These are phyloP conservation scores for Aristolochia fimbriata DNA, from an alignment of 164 flowering plant genomes.

Conservation along the genomic window DNA sequence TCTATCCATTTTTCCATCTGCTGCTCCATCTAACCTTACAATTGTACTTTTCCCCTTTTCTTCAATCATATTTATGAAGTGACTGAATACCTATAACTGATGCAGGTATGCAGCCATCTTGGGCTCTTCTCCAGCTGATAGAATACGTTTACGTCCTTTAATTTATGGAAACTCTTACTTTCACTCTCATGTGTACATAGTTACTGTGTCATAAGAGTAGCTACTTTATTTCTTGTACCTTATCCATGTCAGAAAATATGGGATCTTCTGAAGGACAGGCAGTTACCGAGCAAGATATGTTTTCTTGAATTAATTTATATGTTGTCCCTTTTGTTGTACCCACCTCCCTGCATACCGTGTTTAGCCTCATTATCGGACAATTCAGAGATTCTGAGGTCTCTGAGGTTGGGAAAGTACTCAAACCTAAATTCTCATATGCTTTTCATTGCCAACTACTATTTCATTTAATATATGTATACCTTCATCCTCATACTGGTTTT, in stretches of 20 bases:
- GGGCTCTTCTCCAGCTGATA: conserved; percentile 61
- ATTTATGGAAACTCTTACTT: conserved; percentile 5
- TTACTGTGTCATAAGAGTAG: not conserved
- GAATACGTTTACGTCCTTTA: conserved; percentile 61
- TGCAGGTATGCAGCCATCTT: conserved; percentile 84
- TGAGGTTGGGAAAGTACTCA: conserved; percentile 68
- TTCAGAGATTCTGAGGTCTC: conserved; percentile 32
- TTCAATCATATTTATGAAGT: not conserved
- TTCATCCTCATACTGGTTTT: conserved; percentile 1
- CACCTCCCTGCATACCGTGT: conserved; percentile 72
- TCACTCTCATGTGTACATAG: not conserved
- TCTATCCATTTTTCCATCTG: not conserved
- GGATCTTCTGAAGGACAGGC: too few species aligned
- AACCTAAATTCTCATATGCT: not conserved
- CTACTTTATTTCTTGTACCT: conserved; percentile 6
- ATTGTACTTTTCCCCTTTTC: not conserved
- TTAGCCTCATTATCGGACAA: conserved; percentile 38
- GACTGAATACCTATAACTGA: not conserved
- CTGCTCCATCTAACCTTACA: not conserved
- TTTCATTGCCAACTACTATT: not conserved
- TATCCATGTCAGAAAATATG: not conserved
- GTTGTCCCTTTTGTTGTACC: conserved; percentile 25
- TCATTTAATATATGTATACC: not conserved
- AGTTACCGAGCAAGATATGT: not conserved
- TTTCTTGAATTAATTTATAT: not conserved